phyloP scores from a whole-genome alignment of 2,329 filamentous ascomycete species.

The Juglanconis juglandina region DNA sequence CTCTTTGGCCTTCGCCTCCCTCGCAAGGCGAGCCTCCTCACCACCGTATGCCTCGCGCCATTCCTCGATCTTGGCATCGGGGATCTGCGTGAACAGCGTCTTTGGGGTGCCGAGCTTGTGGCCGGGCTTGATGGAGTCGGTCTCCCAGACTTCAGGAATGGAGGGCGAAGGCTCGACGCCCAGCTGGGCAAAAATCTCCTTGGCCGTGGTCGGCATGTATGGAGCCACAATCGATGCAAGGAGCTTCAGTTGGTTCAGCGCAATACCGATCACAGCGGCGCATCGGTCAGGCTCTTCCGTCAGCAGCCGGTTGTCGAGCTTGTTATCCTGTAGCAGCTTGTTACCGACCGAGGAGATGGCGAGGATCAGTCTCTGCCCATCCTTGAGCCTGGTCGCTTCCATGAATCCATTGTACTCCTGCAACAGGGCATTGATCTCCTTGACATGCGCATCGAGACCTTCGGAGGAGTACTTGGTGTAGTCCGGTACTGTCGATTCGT shows the following conservation, averaged over 20 bases:
- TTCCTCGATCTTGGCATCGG: conserved; percentile 74
- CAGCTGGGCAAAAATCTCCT: conserved; percentile 75
- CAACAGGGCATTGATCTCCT: conserved; percentile 65
- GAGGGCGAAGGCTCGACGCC: conserved; percentile 52
- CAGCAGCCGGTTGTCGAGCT: conserved; percentile 43
- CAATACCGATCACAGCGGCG: conserved; percentile 66
- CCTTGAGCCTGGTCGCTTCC: conserved; percentile 68
- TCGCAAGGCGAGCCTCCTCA: conserved; percentile 65
- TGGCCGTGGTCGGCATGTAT: conserved; percentile 78
- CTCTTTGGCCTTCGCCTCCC: conserved; percentile 53
- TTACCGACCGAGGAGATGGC: conserved; percentile 59
- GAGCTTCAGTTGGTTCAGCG: conserved; percentile 78
- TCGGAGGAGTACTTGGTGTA: conserved; percentile 52
- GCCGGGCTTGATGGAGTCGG: conserved; percentile 61
- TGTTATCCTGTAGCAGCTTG: conserved; percentile 45
- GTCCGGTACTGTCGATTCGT: conserved; percentile 45
- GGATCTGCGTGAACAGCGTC: conserved; percentile 79
- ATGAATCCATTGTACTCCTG: conserved; percentile 64
- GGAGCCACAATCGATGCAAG: conserved; percentile 75
- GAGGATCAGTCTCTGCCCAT: conserved; percentile 62
- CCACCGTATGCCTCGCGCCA: conserved; percentile 75
- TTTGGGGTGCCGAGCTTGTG: conserved; percentile 79
- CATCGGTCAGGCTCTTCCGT: conserved; percentile 53
- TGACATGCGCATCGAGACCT: conserved; percentile 49
- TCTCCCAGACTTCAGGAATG: conserved; percentile 65